Percentiles rank a stretch among this genome's conserved stretches.
phyloP scores from a whole-genome alignment of 2,329 filamentous ascomycete species.

The Venturia pyrina region DNA sequence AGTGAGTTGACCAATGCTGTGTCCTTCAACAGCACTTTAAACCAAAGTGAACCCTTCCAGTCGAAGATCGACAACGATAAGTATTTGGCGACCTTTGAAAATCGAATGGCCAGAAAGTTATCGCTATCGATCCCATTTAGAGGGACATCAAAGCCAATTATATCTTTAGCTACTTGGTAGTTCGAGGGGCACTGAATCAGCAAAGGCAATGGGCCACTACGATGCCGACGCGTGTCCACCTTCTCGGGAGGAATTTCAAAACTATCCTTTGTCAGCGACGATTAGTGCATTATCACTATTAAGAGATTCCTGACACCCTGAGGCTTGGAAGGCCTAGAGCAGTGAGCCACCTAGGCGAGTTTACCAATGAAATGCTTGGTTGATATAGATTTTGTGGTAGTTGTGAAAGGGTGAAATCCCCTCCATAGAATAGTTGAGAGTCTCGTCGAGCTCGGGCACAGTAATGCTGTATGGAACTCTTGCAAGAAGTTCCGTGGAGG shows the following conservation, averaged over 20 bases:
- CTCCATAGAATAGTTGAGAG: no score
- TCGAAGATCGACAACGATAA: no score
- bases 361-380: neutral
- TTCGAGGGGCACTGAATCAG: no score
- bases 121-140: no score
- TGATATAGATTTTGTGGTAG: neutral
- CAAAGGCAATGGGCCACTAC: no score
- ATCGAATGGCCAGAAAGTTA: no score
- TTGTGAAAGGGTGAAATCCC: neutral
- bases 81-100: no score
- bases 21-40: no score
- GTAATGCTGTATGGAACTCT: neutral
- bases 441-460: neutral
- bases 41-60: no score
- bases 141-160: no score
- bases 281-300: neutral
- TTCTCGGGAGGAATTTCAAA: neutral
- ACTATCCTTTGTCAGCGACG: neutral
- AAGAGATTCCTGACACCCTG: neutral
- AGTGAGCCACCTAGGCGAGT: neutral
- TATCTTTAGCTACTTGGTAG: no score
- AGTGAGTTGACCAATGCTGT: no score
- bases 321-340: neutral
- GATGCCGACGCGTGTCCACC: neutral
- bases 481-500: neutral